These are phyloP conservation scores for Panicum miliaceum DNA, from an alignment of 176 grass and related monocot genomes.

Conservation along the genomic window DNA sequence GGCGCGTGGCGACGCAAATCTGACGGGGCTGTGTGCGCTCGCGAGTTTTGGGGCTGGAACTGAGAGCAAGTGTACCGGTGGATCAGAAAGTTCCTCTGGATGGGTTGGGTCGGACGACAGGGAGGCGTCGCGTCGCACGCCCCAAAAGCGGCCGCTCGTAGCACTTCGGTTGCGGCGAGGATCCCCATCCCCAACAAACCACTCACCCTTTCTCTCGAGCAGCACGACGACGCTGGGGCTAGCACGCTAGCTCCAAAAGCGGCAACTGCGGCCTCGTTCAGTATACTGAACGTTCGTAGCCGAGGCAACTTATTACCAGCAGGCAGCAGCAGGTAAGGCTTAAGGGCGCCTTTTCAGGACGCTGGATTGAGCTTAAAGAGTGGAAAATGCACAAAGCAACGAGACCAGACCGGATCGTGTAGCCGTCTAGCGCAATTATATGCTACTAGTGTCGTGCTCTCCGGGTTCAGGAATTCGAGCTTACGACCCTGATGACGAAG, in stretches of 20 bases:
- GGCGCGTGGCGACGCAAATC: not conserved
- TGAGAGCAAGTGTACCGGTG: not conserved
- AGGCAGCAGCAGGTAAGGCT: conserved; percentile 23
- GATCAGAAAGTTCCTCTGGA: conserved; percentile 25
- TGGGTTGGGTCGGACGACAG: conserved; percentile 1
- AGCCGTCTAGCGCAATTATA: conserved; percentile 15
- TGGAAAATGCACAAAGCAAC: not conserved
- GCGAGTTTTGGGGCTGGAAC: conserved; percentile 3
- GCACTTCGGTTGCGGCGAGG: not conserved
- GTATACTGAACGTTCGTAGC: not conserved
- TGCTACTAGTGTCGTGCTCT: not conserved
- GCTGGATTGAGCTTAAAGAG: conserved; percentile 33
- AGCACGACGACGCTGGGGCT: not conserved
- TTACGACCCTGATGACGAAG: not conserved
- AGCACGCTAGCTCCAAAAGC: conserved; percentile 27
- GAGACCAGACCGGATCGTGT: not conserved
- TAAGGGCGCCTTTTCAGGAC: conserved; percentile 8
- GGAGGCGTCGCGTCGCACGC: not conserved
- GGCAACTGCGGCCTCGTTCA: not conserved
- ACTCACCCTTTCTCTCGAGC: conserved; percentile 33
- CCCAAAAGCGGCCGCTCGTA: not conserved
- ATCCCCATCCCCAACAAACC: conserved; percentile 34
- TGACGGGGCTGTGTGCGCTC: not conserved
- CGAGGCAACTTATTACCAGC: conserved; percentile 6
- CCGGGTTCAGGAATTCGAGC: not conserved